Evolutionary conservation across 192 early-diverging fungal genomes (phyloP).

Genomic region (Obelidium mucronatum): DNA sequence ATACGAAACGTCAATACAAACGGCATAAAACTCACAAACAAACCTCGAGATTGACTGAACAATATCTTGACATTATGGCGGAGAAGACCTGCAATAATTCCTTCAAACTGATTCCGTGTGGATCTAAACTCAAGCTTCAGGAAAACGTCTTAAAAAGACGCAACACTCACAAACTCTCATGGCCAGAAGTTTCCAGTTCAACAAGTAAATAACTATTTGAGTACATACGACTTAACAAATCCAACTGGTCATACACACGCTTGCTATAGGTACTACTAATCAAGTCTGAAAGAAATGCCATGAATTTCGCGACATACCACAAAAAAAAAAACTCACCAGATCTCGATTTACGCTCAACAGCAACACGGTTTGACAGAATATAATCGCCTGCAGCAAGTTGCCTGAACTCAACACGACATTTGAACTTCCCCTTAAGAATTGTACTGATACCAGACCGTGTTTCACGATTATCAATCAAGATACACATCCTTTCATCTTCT

Average conservation of each 20-base stretch:
- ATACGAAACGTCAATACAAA: neutral
- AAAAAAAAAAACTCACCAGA: conserved; percentile 6
- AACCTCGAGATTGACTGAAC: conserved; percentile 44
- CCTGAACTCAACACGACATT: conserved; percentile 33
- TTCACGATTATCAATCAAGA: conserved; percentile 28
- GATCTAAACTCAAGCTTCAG: neutral
- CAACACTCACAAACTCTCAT: conserved; percentile 19
- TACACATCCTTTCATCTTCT: conserved; percentile 8
- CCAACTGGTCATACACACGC: conserved; percentile 37
- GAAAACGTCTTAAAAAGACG: neutral
- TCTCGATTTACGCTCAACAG: conserved; percentile 39
- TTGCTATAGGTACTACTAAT: conserved; percentile 32
- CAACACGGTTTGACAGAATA: conserved; percentile 38
- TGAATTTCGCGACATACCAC: neutral
- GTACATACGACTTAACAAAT: conserved; percentile 20
- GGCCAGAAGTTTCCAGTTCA: conserved; percentile 12
- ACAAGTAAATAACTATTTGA: conserved; percentile 8
- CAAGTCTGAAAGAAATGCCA: too few species aligned
- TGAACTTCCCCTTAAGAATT: conserved; percentile 15
- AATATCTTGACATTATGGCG: conserved; percentile 16
- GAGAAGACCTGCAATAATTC: conserved; percentile 27
- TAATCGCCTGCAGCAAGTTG: conserved; percentile 44
- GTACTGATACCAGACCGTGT: neutral
- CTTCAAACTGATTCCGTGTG: conserved; percentile 39
- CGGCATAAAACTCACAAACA: neutral